Percentiles rank a stretch among this genome's conserved stretches.
phyloP scores from a whole-genome alignment of 768 basidiomycete species.

The Kwoniella sp. region DNA sequence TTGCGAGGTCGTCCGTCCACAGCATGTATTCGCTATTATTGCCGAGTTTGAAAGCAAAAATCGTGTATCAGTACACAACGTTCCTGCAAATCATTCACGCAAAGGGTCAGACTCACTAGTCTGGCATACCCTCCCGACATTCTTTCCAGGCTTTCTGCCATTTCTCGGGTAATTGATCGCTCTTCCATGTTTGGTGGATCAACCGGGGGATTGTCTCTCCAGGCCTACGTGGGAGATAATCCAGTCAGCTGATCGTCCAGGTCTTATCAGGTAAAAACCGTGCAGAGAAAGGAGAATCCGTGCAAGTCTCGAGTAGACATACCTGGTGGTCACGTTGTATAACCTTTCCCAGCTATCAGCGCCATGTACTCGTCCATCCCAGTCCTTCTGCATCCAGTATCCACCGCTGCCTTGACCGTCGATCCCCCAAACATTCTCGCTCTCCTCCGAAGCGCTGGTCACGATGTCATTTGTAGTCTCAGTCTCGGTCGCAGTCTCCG shows the following conservation, averaged over 20 bases:
- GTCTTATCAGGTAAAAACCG: slow-evolving; percentile 7
- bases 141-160: slow-evolving; percentile 80
- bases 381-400: slow-evolving; percentile 51
- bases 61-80: slow-evolving; percentile 22
- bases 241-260: slow-evolving; percentile 7
- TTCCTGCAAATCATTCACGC: too few species aligned
- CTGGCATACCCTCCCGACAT: slow-evolving; percentile 88
- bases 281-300: not conserved
- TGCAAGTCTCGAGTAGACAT: slow-evolving; percentile 17
- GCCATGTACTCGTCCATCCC: slow-evolving; percentile 49
- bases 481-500: not conserved
- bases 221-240: slow-evolving; percentile 59
- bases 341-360: slow-evolving; percentile 49
- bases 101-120: slow-evolving; percentile 95
- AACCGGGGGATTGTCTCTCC: slow-evolving; percentile 84
- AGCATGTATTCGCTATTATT: slow-evolving; percentile 82
- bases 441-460: not conserved
- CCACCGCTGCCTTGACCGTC: slow-evolving; percentile 48
- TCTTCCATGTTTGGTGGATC: slow-evolving; percentile 98
- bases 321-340: slow-evolving; percentile 49
- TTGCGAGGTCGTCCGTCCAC: slow-evolving; percentile 91
- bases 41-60: not conserved
- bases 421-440: slow-evolving; percentile 35
- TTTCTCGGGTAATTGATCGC: slow-evolving; percentile 73
- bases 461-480: not conserved